A percentile compares a stretch with the other conserved stretches of the same genome.
These are phyloP conservation scores for Drechslera avenae DNA, from an alignment of 2,329 filamentous ascomycete species.

Conservation along the genomic window DNA sequence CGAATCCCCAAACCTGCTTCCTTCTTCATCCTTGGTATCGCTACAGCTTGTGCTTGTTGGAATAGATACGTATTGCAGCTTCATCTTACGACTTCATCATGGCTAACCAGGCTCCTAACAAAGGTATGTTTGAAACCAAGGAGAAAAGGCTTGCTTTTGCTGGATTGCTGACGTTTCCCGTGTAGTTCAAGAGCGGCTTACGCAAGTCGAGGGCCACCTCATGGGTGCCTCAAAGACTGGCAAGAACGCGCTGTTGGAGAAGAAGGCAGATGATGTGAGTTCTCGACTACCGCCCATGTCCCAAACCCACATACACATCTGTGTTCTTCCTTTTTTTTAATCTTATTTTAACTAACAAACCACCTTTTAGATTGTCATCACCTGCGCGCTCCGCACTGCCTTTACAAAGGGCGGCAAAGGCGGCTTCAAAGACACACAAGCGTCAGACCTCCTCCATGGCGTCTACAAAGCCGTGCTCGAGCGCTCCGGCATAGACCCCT, in stretches of 20 bases:
- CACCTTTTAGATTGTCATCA: slow-evolving; percentile 72
- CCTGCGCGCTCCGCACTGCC: slow-evolving; percentile 86
- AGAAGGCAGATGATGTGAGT: slow-evolving; percentile 63
- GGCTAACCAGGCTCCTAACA: slow-evolving; percentile 46
- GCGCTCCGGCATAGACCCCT: slow-evolving; percentile 86
- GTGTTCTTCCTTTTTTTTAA: no score
- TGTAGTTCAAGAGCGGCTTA: slow-evolving; percentile 62
- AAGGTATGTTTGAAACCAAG: slow-evolving; percentile 22
- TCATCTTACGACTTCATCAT: slow-evolving; percentile 26
- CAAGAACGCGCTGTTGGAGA: slow-evolving; percentile 53
- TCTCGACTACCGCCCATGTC: no score
- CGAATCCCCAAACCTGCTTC: no score
- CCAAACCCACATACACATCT: no score
- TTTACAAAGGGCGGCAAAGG: slow-evolving; percentile 94
- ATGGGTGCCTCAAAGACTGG: slow-evolving; percentile 50
- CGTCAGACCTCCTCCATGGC: slow-evolving; percentile 82
- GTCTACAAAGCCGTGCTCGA: slow-evolving; percentile 81
- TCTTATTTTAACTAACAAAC: slow-evolving; percentile 5
- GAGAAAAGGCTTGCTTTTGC: background rate
- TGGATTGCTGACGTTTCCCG: slow-evolving; percentile 14
- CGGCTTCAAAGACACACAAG: slow-evolving; percentile 91
- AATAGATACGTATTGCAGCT: no score
- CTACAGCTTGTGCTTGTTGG: background rate
- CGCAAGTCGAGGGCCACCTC: slow-evolving; percentile 64
- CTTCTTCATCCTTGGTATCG: no score